Evolutionary conservation across 2,329 filamentous ascomycete genomes (phyloP), one percentile per base, ranked within the genome.

Genomic region (Pseudocercospora ulei): DNA sequence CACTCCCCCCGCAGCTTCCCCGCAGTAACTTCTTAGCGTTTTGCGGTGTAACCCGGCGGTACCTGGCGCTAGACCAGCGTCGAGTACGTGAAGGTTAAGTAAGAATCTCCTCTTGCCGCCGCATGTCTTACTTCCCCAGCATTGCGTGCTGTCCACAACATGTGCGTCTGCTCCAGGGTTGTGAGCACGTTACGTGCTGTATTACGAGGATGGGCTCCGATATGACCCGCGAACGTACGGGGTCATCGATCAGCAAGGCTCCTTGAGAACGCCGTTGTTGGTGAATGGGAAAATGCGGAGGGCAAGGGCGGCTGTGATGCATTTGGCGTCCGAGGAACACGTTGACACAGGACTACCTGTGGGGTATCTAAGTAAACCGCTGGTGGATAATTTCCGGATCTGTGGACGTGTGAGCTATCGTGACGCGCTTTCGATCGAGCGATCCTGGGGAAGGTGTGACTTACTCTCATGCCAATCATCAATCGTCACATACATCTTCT

Each of bases 401-500:
- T 58, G 47, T 20, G 13, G 37, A 17, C 7, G 18, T 29, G 37
- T 50, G 43, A 46, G 49, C 41, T 37, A 46, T 41, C 18, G 27
- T 22, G 26, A 34, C 14, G 17, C 29, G 25, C 24, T 37, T 22
- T 11, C 27, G 26, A 47, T 48, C 36, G 12, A 31, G 28, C 27
- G n/a, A 33, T 31, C 9, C 12, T 12, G 12, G 17, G 7, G n/a
- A 20, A 27, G 16, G 30, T 35, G 43, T 42, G 33, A 58, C 56
- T 56, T 48, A 59, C 56, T 94, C 72, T 98, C 90, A 62, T 98
- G 90, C 90, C 90, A 98, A 70, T 98, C 90, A 60, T 96, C 90
- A 60, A 94, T 88, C 65, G 86, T 94, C 58, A 98, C 90, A 86
- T 90, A 96, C 90, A 98, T 98, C 88, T 96, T 98, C 70, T 88